Evolutionary conservation across 495 filamentous ascomycete genomes (phyloP), one percentile per base, ranked within the genome.

Genomic region (Penicillium taxi): DNA sequence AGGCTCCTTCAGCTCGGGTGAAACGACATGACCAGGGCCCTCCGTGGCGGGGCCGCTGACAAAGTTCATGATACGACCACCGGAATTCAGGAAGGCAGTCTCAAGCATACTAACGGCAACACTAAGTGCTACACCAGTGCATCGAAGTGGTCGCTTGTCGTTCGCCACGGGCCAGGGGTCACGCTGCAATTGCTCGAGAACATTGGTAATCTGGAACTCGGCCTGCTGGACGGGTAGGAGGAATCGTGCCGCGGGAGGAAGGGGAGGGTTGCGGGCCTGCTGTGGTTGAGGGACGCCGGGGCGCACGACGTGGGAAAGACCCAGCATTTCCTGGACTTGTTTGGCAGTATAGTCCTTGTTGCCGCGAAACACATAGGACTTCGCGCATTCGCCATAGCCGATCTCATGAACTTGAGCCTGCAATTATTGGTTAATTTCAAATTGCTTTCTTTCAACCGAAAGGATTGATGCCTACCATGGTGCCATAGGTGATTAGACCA

Each of bases 341-440:
- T 96, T 96, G 35, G 88, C 83, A 15, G 77, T 72, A 60, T 99
- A 99, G 48, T 99, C 93, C 68, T 96, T 99, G 72, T 78, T 94
- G 29, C 93, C 93, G 17, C 93, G 77, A 72, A 99, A 99, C 13
- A 99, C 93, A 53, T 96, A 99, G n/a, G 93, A 95, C 65, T 99
- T 99, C 42, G 91, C 85, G 54, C 93, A 96, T 58, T 96, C 91
- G 22, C 82, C 88, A 58, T 99, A 99, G 38, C 93, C 93, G 52
- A 99, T 82, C 66, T 99, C 93, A 53, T 99, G 93, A 16, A 99
- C 85, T 77, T 96, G 89, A 25, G 89, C 73, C 85, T 91, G 46
- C 24, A 45, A 27, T 11, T 27, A 19, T n/a, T 9, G 11, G 12
- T 23, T 52, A 35, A 42, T 36, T 46, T 75, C 24, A 33, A 35